Evolutionary conservation across 1,284 basidiomycete species (phyloP), one percentile per base, ranked within the genome.

Genomic region (Laetiporus sulphureus): DNA sequence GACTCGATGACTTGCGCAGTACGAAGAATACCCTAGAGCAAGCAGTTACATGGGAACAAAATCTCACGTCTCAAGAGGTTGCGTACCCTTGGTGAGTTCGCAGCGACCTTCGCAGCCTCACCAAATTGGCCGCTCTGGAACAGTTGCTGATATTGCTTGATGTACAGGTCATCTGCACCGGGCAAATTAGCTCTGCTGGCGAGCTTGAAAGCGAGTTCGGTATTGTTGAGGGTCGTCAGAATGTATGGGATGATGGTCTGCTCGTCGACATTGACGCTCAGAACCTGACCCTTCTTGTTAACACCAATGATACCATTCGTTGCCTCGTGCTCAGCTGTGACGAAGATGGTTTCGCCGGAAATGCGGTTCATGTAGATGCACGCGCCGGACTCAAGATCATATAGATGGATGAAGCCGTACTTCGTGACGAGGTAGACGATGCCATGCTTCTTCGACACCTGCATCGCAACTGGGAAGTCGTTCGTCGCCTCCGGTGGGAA

Each of bases 321-420:
- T 21, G 83, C 78, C 65, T 97, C 94, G 64, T 98, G 92, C 59
- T 97, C 93, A 15, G 94, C 91, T 5, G 96, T 98, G 38, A 97
- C 94, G 65, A 99, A 99, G 64, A 99, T 98, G 36, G 96, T 99
- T 70, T 99, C 96, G 34, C 96, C 95, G 38, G 92, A 96, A 63
- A 99, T 99, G 51, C 96, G 89, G 77, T 99, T 99, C 96, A 99
- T 99, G 76, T 99, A 99, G 55, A 99, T 85, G 71, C 96, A 99
- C 40, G 92, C 87, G 46, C 95, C 96, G n/a, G 89, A 83, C 67
- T 99, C 96, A 52, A 99, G 79, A 67, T 99, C 96, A 68, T 99
- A 99, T 13, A 99, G 79, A 68, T 99, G 96, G 59, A 99, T 98
- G 70, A 99, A 99, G 38, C 96, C 96, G 63, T 93, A 99, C 65